Base-by-base conservation (phyloP, 345 rosid species). In the Hypericum androsaemum region DNA sequence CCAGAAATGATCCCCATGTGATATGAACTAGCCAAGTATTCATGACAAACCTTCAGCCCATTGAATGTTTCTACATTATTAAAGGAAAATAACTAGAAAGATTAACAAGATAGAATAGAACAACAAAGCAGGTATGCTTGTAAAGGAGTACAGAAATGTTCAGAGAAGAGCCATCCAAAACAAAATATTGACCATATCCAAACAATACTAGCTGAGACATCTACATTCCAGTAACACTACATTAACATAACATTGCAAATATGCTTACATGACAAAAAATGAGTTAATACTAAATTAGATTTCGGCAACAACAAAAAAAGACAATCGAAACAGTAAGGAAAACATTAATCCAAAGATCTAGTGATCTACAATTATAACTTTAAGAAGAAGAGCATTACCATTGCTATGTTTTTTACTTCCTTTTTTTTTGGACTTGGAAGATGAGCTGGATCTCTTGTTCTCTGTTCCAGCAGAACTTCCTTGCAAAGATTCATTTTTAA, bases 1-100 rank as follows among this genome's bases (percentile, higher is more conserved):
- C 98, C 96, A 54, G 96, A 82, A 45, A 90, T 64, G 62, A 90
- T 90, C 37, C 89, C 98, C 41, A 67, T 64, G 49, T 90, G 98
- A 65, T 90, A 90, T 41, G 94, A 71, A 75, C 95, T 87, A 52
- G 89, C 96, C 76, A 90, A 71, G 65, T 76, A 82, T 71, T 80
- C 84, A 69, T 84, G 98, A 70, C 72, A 70, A 63, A 82, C 83
- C 60, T 52, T 79, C 75, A 77, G 46, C 56, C 32, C 62, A 56
- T 67, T 52, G 57, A 67, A 63, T 35, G 74, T 54, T 45, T 65
- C 96, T 88, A 69, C 47, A 63, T 17, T 16, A 59, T 13, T 49
- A 47, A 48, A 13, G 47, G 28, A 13, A 46, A 40, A 37, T 52
- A 37, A 11, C 55, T 37, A 37, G 63, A 46, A 45, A 5, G 36